phyloP scores from a whole-genome alignment of 2,329 filamentous ascomycete species.

The Clarireedia monteithiana region DNA sequence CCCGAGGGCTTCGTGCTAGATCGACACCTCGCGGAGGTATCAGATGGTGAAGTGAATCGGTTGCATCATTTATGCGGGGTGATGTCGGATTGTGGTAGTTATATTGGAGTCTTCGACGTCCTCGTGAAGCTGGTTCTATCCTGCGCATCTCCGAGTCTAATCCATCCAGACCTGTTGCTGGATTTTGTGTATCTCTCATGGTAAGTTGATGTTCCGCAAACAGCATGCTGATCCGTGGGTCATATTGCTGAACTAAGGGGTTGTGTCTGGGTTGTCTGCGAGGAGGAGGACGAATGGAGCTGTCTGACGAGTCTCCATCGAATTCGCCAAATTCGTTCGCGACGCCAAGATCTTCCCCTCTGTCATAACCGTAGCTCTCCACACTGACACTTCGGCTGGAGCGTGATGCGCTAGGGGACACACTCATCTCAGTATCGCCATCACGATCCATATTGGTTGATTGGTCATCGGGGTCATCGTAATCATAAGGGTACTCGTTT shows the following conservation, averaged over 20 bases:
- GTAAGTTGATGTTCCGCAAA: slow-evolving; percentile 27
- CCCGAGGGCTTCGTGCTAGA: slow-evolving; percentile 20
- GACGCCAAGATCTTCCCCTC: slow-evolving; percentile 18
- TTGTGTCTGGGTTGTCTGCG: slow-evolving; percentile 18
- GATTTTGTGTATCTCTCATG: slow-evolving; percentile 2
- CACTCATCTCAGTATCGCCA: slow-evolving; percentile 31
- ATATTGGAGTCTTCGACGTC: background rate
- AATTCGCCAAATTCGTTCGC: slow-evolving; percentile 21
- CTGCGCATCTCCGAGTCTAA: slow-evolving; percentile 5
- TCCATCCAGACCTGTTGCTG: background rate
- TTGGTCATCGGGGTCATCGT: slow-evolving; percentile 16
- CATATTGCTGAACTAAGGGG: slow-evolving; percentile 18
- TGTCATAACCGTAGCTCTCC: slow-evolving; percentile 1
- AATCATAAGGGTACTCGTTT: slow-evolving; percentile 1
- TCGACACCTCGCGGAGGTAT: slow-evolving; percentile 16
- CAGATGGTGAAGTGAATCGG: slow-evolving; percentile 5
- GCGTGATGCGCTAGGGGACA: slow-evolving; percentile 17
- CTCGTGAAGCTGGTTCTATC: slow-evolving; percentile 9
- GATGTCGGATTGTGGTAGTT: background rate
- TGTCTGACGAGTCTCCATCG: slow-evolving; percentile 23
- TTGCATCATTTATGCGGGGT: background rate
- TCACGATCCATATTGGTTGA: slow-evolving; percentile 25
- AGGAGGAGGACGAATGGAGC: slow-evolving; percentile 19
- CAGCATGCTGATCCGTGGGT: slow-evolving; percentile 27
- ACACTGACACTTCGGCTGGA: slow-evolving; percentile 9